Percentiles rank a stretch among this genome's conserved stretches.
Evolutionary conservation across 345 rosid genomes (phyloP).

Genomic region (Lagerstroemia speciosa): DNA sequence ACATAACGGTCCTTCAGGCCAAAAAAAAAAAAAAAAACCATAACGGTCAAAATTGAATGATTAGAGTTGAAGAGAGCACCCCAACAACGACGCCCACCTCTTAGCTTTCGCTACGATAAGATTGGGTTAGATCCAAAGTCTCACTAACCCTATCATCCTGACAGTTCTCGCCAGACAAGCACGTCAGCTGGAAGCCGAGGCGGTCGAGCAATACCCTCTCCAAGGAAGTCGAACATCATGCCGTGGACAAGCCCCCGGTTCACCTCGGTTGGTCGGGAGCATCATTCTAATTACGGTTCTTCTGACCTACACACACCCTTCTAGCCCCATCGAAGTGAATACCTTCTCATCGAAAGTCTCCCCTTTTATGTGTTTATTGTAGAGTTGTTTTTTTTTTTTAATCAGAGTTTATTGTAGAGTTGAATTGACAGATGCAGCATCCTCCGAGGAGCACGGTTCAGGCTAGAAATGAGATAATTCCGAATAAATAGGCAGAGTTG

Average conservation of each 20-base stretch:
- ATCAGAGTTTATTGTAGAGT: neutral
- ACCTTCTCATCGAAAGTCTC: too few relatives aligned
- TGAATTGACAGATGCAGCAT: neutral
- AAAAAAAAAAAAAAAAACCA: too few relatives aligned
- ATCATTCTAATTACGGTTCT: slow-evolving; percentile 59
- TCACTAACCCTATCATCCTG: too few relatives aligned
- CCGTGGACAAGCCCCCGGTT: slow-evolving; percentile 76
- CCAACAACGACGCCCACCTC: too few relatives aligned
- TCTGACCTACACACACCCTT: slow-evolving; percentile 72
- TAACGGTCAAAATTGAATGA: too few relatives aligned
- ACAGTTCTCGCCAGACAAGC: slow-evolving; percentile 55
- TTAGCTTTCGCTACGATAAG: too few relatives aligned
- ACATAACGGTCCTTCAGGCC: too few relatives aligned
- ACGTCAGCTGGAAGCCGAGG: slow-evolving; percentile 85
- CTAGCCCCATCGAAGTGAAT: slow-evolving; percentile 26
- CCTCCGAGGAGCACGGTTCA: neutral
- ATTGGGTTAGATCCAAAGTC: too few relatives aligned
- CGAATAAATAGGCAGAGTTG: neutral
- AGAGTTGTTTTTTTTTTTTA: neutral
- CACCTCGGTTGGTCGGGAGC: slow-evolving; percentile 57
- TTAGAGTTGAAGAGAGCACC: too few relatives aligned
- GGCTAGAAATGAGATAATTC: neutral
- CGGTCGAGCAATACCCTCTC: slow-evolving; percentile 67
- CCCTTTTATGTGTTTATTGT: neutral
- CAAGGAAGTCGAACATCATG: slow-evolving; percentile 75